Evolutionary conservation across 495 filamentous ascomycete species (phyloP).

Genomic region (Sphaerosporella brunnea): DNA sequence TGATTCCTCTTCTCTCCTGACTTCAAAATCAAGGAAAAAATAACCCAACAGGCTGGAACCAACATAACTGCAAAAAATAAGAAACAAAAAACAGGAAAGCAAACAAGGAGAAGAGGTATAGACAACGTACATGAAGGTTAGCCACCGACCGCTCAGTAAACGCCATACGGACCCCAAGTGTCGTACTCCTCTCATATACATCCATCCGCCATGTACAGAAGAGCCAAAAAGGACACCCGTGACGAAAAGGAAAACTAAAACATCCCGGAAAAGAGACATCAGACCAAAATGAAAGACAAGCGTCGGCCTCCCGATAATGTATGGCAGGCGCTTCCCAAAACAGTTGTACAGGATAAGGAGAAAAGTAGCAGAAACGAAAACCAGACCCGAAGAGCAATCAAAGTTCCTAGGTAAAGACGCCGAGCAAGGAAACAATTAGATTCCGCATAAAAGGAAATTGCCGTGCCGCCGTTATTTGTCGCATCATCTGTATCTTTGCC

Average conservation of each 20-base stretch:
- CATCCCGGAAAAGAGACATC: conserved; percentile 18
- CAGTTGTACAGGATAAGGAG: conserved; percentile 2
- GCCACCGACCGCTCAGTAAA: neutral
- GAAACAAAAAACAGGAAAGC: conserved; percentile 1
- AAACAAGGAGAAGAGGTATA: conserved; percentile 5
- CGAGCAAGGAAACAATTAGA: conserved; percentile 21
- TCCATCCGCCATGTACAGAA: conserved; percentile 1
- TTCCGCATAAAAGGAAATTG: conserved; percentile 14
- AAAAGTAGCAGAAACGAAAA: conserved; percentile 5
- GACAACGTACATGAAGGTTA: conserved; percentile 7
- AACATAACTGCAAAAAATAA: conserved; percentile 1
- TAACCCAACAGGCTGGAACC: neutral
- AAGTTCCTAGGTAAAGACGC: conserved; percentile 27
- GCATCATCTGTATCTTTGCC: conserved; percentile 14
- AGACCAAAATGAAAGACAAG: neutral
- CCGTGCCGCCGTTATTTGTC: conserved; percentile 12
- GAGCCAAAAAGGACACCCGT: conserved; percentile 16
- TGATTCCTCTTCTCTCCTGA: neutral
- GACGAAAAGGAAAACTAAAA: conserved; percentile 26
- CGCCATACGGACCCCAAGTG: neutral
- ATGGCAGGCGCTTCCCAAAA: conserved; percentile 2
- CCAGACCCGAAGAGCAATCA: conserved; percentile 6
- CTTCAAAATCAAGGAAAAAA: neutral
- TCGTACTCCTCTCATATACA: conserved; percentile 5
- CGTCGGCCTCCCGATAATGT: neutral